phyloP scores from a whole-genome alignment of 1,284 basidiomycete species.

The Heterobasidion occidentale region DNA sequence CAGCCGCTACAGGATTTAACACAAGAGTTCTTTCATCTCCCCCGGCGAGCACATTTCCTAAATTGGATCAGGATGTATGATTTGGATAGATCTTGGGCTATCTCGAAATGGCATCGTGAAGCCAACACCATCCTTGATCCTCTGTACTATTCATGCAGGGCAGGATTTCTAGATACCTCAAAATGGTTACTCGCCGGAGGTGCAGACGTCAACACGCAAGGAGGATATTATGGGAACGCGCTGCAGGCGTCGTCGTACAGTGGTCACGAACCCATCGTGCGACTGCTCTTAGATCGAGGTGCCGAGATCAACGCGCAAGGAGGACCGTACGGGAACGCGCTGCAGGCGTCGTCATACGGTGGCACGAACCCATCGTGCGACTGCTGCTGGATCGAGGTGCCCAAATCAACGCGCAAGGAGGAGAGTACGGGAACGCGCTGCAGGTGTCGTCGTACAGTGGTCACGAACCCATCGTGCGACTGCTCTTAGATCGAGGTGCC shows the following conservation, averaged over 20 bases:
- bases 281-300: background rate
- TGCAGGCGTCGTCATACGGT: background rate
- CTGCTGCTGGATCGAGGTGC: background rate
- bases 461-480: background rate
- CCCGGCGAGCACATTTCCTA: background rate
- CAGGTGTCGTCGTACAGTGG: background rate
- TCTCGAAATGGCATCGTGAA: no score
- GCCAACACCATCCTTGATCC: no score
- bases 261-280: background rate
- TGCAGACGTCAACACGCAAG: no score
- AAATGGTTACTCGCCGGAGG: no score
- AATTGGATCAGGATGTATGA: no score
- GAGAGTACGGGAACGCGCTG: no score
- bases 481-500: background rate
- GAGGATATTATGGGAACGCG: no score
- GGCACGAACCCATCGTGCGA: background rate
- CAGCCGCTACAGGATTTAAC: background rate
- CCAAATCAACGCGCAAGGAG: background rate
- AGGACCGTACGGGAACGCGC: background rate
- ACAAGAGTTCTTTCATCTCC: background rate
- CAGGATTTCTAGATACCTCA: no score
- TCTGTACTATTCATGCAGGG: no score
- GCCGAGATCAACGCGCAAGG: no score
- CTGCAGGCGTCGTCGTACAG: background rate
- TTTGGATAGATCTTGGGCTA: no score